Base-by-base conservation (phyloP, 2,329 filamentous ascomycete genomes). In the Aureobasidium vineae region DNA sequence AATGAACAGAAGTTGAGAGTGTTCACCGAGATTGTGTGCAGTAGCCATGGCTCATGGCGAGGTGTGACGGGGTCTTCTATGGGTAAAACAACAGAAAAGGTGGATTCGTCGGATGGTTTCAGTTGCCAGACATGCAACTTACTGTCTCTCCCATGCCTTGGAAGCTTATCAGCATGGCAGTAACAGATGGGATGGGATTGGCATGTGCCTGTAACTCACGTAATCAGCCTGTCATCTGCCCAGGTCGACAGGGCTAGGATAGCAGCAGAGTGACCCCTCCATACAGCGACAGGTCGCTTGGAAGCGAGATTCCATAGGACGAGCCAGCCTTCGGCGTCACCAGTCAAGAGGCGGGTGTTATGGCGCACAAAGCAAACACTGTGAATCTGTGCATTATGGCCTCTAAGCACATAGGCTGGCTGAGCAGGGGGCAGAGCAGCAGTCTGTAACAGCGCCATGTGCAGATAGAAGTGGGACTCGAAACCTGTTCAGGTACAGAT, bases 1-100 rank as follows among this genome's bases (percentile, higher is more conserved):
- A 97, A 97, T 1, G 90, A 85, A 75, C 95, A 99, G 75, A 98
- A 99, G 75, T 98, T 99, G 79, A 98, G 85, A 1, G 94, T 92
- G 74, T 97, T 97, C 50, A 98, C 92, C 5, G 90, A 83, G 5
- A 99, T 80, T 4, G 90, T 85, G 77, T 97, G 86, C 26, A 97
- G 77, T n/a, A 97, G 80, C 92, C 91, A 96, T 36, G 95, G 95
- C 72, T 88, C 84, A 21, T 83, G 85, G 36, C 75, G 69, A 79
- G 84, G 59, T 76, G 76, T 53, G 76, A 78, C 33, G 75, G 76
- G 1, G 75, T 79, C 54, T 68, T 96, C 91, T 38, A 94, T 84
- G 0, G 94, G 94, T 15, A 96, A 80, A 10, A 80, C 80, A 40
- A 83, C 88, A 72, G 88, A 90, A 70, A 97, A 80, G 19, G 80